A percentile compares a stretch with the other conserved stretches of the same genome.
phyloP scores from a whole-genome alignment of 2,329 filamentous ascomycete species.

The Apiospora hydei region DNA sequence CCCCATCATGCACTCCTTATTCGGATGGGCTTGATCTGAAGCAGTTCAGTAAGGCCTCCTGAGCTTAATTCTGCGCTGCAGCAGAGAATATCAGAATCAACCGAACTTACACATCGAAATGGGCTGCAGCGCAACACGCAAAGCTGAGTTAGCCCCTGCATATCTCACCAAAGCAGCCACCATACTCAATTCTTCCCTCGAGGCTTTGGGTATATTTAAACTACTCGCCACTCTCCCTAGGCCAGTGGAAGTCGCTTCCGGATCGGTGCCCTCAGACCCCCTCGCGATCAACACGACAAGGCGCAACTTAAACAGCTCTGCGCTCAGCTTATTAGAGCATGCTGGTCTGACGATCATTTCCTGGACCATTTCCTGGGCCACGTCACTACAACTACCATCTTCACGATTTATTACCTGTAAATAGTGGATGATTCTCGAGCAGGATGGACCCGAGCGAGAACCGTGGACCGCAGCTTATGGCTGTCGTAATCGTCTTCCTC shows the following conservation, averaged over 20 bases:
- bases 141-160: constrained; percentile 6
- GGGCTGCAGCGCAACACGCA: not conserved
- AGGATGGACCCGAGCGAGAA: constrained; percentile 16
- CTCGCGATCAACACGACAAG: not conserved
- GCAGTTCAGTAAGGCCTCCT: not conserved
- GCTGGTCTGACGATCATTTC: not conserved
- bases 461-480: constrained; percentile 33
- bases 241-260: not conserved
- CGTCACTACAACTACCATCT: not conserved
- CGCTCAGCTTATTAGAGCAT: not conserved
- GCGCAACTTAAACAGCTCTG: not conserved
- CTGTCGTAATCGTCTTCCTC: constrained; percentile 44
- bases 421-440: not conserved
- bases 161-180: not conserved
- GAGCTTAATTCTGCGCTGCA: not conserved
- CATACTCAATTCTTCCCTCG: not conserved
- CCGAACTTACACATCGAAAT: not conserved
- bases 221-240: not conserved
- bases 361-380: not conserved
- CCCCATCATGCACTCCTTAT: not conserved
- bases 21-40: not conserved
- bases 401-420: not conserved
- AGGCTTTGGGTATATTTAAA: not conserved
- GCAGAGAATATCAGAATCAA: not conserved
- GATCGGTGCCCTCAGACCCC: not conserved